These are phyloP conservation scores for Calycina marina DNA, from an alignment of 2,329 filamentous ascomycete genomes.

Conservation along the genomic window DNA sequence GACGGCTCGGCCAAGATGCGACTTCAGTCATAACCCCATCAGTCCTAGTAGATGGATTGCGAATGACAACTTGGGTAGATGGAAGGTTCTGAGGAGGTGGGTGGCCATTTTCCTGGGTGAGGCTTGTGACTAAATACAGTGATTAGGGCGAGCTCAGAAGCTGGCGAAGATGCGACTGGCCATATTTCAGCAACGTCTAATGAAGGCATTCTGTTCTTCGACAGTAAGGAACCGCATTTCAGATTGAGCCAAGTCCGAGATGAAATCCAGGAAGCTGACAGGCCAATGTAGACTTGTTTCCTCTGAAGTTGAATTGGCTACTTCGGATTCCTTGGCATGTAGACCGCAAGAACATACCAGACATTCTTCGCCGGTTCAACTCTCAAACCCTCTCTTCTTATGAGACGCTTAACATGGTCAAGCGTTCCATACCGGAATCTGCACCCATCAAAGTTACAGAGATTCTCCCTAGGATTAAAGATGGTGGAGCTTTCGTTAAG, in stretches of 20 bases:
- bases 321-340: conserved; percentile 35
- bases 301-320: conserved; percentile 56
- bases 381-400: conserved; percentile 35
- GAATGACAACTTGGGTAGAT: conserved; percentile 1
- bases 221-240: too few relatives aligned
- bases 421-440: conserved; percentile 46
- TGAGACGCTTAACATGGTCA: conserved; percentile 38
- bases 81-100: conserved; percentile 12
- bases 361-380: conserved; percentile 35
- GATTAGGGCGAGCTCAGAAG: conserved; percentile 29
- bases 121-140: background rate
- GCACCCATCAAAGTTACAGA: conserved; percentile 59
- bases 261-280: too few relatives aligned
- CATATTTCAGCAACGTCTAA: conserved; percentile 66
- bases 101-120: background rate
- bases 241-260: too few relatives aligned
- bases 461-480: conserved; percentile 71
- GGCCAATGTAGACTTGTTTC: conserved; percentile 69
- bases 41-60: conserved; percentile 4
- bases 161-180: conserved; percentile 54
- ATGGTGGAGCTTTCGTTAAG: conserved; percentile 89
- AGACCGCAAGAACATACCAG: conserved; percentile 29
- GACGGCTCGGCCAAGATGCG: conserved; percentile 11
- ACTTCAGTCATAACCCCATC: conserved; percentile 13
- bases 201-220: conserved; percentile 79